Conservation (phyloP, 2,329 filamentous ascomycete species). For the Fusarium pseudoanthophilum region DNA sequence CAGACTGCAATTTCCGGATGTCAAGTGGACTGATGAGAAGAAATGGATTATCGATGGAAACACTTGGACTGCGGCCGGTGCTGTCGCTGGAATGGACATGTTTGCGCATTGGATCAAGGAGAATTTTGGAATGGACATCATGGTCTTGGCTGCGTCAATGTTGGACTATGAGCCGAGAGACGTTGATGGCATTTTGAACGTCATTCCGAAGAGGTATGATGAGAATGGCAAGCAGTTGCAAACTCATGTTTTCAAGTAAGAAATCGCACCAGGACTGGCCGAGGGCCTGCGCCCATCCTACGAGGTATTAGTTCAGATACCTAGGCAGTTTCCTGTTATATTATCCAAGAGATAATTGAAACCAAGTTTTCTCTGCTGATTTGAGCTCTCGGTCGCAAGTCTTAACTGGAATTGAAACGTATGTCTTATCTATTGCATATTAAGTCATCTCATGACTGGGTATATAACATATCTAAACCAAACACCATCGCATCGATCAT, state of each 20-base stretch:
- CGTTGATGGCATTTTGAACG: conserved; percentile 43
- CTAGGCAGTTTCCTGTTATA: not conserved
- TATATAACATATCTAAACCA: not conserved
- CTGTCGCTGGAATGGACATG: conserved; percentile 59
- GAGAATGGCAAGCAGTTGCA: conserved; percentile 45
- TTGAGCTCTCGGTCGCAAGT: too few species aligned
- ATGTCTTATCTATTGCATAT: not conserved
- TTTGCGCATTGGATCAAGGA: conserved; percentile 54
- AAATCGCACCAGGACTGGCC: fast-evolving
- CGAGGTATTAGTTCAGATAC: fast-evolving
- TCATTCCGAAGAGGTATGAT: conserved; percentile 46
- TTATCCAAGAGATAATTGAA: not conserved
- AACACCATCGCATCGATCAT: not conserved
- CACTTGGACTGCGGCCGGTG: conserved; percentile 59
- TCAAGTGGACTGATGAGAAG: conserved; percentile 56
- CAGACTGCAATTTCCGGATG: conserved; percentile 49
- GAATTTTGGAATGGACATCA: conserved; percentile 47
- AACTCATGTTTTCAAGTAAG: conserved; percentile 27
- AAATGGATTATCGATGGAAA: conserved; percentile 59
- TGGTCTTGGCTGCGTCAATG: conserved; percentile 27
- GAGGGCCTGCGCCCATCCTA: fast-evolving
- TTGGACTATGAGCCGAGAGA: conserved; percentile 52
- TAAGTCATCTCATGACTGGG: not conserved
- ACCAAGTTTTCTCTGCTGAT: not conserved
- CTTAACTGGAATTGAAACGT: too few species aligned